Conservation (phyloP, 768 basidiomycete species). For the Boletus eberwhitei region DNA sequence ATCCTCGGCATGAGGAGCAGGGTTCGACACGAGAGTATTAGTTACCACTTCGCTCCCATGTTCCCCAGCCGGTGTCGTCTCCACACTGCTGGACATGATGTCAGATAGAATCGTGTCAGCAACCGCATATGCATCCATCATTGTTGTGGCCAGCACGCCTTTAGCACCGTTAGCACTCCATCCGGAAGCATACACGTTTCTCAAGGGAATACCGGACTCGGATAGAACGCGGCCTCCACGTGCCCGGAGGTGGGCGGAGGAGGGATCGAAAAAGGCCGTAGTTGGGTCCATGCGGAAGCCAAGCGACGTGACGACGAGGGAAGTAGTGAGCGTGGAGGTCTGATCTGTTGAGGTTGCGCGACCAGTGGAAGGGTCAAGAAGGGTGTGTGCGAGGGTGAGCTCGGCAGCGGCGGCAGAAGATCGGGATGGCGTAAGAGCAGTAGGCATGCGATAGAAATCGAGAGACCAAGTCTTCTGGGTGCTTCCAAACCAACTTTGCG, state of each 20-base stretch:
- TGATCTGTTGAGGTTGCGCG: constrained; percentile 56
- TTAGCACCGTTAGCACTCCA: constrained; percentile 92
- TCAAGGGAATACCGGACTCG: constrained; percentile 36
- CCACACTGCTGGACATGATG: constrained; percentile 28
- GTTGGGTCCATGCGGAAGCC: constrained; percentile 77
- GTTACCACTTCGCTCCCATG: not conserved
- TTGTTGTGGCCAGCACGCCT: constrained; percentile 88
- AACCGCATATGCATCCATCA: constrained; percentile 86
- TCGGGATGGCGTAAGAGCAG: constrained; percentile 35
- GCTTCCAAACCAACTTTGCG: constrained; percentile 45
- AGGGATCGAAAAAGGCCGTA: constrained; percentile 56
- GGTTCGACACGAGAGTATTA: constrained; percentile 32
- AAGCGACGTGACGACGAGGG: constrained; percentile 81
- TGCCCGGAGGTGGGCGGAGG: constrained; percentile 54
- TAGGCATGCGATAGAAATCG: constrained; percentile 77
- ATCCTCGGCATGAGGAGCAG: constrained; percentile 39
- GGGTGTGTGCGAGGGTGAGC: constrained; percentile 61
- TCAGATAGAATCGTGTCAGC: constrained; percentile 71
- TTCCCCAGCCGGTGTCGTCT: constrained; percentile 5
- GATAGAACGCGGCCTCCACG: constrained; percentile 48
- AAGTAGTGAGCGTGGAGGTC: constrained; percentile 53
- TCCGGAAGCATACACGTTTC: constrained; percentile 84
- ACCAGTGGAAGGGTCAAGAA: constrained; percentile 45
- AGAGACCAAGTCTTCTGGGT: constrained; percentile 74
- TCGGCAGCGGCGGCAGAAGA: constrained; percentile 28